Conservation (phyloP, 2,329 filamentous ascomycete species). For the Xylaria sp. region DNA sequence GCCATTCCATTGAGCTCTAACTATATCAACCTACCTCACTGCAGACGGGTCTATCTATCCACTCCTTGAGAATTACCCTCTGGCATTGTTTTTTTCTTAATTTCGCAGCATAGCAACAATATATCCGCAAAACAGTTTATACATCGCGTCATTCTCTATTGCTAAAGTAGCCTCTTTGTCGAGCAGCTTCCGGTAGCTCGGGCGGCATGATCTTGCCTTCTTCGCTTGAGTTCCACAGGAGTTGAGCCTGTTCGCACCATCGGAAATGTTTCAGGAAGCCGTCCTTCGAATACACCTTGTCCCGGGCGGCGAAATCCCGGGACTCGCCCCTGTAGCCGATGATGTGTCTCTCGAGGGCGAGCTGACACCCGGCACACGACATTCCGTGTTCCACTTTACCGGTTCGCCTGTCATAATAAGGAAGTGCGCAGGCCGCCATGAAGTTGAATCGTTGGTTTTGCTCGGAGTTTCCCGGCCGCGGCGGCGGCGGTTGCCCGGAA, state of each 20-base stretch:
- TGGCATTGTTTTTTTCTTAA: constrained; percentile 22
- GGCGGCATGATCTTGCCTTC: constrained; percentile 27
- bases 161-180: constrained; percentile 33
- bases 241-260: constrained; percentile 50
- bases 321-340: no score
- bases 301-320: no score
- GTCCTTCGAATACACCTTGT: constrained; percentile 44
- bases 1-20: no score
- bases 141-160: constrained; percentile 27
- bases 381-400: constrained; percentile 46
- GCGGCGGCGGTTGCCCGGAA: constrained; percentile 31
- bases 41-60: no score
- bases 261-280: constrained; percentile 50
- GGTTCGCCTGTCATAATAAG: constrained; percentile 26
- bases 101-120: constrained; percentile 2
- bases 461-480: no score
- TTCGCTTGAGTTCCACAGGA: constrained; percentile 43
- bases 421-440: constrained; percentile 43
- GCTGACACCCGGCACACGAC: constrained; percentile 50
- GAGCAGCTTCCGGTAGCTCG: constrained; percentile 35
- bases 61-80: no score
- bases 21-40: no score
- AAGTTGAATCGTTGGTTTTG: constrained; percentile 45
- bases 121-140: constrained; percentile 7
- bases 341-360: no score